Conservation (phyloP, 2,329 filamentous ascomycete species). For the Hirsutella rhossiliensis region DNA sequence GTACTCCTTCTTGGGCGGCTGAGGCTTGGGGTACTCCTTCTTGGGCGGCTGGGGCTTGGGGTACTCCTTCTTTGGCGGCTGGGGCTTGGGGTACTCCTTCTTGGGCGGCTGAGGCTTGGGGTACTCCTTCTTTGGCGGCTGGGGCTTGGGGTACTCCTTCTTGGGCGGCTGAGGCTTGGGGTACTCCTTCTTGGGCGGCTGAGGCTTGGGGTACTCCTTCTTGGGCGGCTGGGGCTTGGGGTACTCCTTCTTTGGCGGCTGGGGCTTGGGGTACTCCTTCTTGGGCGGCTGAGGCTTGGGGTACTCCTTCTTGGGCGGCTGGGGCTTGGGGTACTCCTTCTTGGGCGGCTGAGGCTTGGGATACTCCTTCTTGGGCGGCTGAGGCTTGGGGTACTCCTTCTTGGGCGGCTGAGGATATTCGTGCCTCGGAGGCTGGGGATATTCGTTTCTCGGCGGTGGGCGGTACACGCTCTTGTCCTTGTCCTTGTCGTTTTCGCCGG, state of each 20-base stretch:
- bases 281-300: too few relatives aligned
- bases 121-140: background rate
- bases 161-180: background rate
- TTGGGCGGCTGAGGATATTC: background rate
- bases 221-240: background rate
- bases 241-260: background rate
- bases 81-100: background rate
- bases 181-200: background rate
- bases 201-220: background rate
- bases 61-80: constrained; percentile 1
- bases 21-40: background rate
- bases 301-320: background rate
- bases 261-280: too few relatives aligned
- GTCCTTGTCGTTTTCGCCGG: background rate
- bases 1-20: too few relatives aligned
- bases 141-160: background rate
- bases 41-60: background rate
- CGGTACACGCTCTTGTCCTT: background rate
- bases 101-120: background rate
- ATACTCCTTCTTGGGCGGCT: background rate
- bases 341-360: background rate
- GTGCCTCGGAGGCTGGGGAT: background rate
- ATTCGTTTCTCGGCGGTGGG: background rate
- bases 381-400: background rate
- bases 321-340: background rate